phyloP scores from a whole-genome alignment of 2,329 filamentous ascomycete species.

The Fusarium avenaceum region DNA sequence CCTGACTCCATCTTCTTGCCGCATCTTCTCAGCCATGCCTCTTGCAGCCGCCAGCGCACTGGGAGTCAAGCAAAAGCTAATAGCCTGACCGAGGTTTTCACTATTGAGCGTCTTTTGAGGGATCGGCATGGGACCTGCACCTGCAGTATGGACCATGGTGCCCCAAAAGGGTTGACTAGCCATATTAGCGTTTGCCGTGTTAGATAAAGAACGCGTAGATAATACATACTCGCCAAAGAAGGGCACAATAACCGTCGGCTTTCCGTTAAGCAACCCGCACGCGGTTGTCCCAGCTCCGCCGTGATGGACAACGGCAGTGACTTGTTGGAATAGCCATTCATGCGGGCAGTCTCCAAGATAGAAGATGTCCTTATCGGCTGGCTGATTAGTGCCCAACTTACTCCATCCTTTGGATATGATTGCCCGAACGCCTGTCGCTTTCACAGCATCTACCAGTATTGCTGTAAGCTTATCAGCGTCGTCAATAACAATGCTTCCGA shows the following conservation, averaged over 20 bases:
- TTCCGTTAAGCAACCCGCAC: slow-evolving; percentile 75
- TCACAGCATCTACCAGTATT: slow-evolving; percentile 76
- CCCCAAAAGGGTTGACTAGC: not conserved
- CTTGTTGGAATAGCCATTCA: slow-evolving; percentile 78
- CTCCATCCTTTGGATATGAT: slow-evolving; percentile 81
- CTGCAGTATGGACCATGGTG: slow-evolving; percentile 12
- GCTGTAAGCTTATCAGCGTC: slow-evolving; percentile 74
- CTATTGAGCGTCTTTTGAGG: slow-evolving; percentile 24
- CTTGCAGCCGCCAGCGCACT: slow-evolving; percentile 25
- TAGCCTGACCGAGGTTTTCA: slow-evolving; percentile 25
- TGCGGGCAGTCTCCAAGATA: slow-evolving; percentile 80
- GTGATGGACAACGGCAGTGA: slow-evolving; percentile 76
- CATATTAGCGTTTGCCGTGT: not conserved
- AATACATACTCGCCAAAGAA: slow-evolving; percentile 70
- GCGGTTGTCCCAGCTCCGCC: slow-evolving; percentile 81
- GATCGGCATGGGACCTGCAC: slow-evolving; percentile 32
- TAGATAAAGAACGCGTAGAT: not conserved
- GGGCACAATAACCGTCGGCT: slow-evolving; percentile 78
- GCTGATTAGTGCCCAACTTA: slow-evolving; percentile 71
- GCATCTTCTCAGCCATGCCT: slow-evolving; percentile 29
- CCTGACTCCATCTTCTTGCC: slow-evolving; percentile 27
- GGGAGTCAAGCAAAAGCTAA: slow-evolving; percentile 18
- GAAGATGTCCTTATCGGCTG: slow-evolving; percentile 61
- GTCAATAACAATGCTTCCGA: slow-evolving; percentile 80
- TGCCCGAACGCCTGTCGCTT: slow-evolving; percentile 72